A percentile compares a stretch with the other conserved stretches of the same genome.
phyloP scores from a whole-genome alignment of 495 filamentous ascomycete species.

The Aspergillus wentii region DNA sequence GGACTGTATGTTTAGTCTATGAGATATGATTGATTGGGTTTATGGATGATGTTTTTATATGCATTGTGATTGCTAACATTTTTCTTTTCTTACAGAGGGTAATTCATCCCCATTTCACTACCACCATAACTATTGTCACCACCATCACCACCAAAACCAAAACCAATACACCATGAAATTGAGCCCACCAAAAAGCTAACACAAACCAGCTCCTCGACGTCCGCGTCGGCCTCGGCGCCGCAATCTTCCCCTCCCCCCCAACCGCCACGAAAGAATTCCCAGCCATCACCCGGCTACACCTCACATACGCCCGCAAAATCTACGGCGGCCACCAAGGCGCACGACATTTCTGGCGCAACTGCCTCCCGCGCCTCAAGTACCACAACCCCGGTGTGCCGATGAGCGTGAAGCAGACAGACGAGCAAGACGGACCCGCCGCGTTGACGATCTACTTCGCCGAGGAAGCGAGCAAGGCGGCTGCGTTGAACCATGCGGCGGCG shows the following conservation, averaged over 20 bases:
- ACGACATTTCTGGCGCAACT: slow-evolving; percentile 82
- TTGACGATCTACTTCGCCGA: slow-evolving; percentile 71
- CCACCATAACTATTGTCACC: slow-evolving; percentile 5
- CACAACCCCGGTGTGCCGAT: slow-evolving; percentile 84
- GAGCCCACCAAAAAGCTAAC: slow-evolving; percentile 11
- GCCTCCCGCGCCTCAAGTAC: slow-evolving; percentile 84
- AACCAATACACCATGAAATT: background rate
- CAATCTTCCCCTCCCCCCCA: slow-evolving; percentile 57
- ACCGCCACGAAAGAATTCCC: slow-evolving; percentile 46
- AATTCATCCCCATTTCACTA: slow-evolving; percentile 16
- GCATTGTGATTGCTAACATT: slow-evolving; percentile 1
- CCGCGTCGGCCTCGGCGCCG: slow-evolving; percentile 76
- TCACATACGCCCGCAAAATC: slow-evolving; percentile 68
- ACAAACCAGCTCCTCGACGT: slow-evolving; percentile 59
- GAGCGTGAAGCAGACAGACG: slow-evolving; percentile 63
- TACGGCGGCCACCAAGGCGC: slow-evolving; percentile 65
- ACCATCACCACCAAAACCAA: slow-evolving; percentile 1
- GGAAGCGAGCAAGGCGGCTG: slow-evolving; percentile 26
- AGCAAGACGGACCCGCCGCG: slow-evolving; percentile 53
- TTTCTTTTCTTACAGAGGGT: slow-evolving; percentile 19
- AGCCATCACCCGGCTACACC: slow-evolving; percentile 70
- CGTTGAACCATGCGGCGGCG: slow-evolving; percentile 15
- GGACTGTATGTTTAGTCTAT: slow-evolving; percentile 57
- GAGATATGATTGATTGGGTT: too few species aligned
- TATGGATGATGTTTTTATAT: too few species aligned